phyloP scores from a whole-genome alignment of 2,329 filamentous ascomycete genomes.

The Colletotrichum sp. region DNA sequence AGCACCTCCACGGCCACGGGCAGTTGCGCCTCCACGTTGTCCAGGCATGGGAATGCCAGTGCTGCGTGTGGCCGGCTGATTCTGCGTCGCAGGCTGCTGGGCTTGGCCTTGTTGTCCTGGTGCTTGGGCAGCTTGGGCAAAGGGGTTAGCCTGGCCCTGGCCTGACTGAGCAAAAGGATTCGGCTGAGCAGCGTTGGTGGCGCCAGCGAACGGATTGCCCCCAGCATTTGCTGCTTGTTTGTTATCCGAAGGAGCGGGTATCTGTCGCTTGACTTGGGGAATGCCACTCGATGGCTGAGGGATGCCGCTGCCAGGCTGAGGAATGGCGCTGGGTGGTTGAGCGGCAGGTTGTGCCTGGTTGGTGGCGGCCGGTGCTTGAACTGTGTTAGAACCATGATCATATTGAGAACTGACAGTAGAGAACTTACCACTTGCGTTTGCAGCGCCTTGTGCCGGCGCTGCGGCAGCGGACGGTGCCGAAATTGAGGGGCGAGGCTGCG shows the following conservation, averaged over 20 bases:
- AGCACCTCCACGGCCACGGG: constrained; percentile 42
- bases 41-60: constrained; percentile 44
- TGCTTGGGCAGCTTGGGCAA: constrained; percentile 1
- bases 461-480: background rate
- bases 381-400: background rate
- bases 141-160: constrained; percentile 12
- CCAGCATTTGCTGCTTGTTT: background rate
- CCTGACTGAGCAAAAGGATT: constrained; percentile 3
- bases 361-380: background rate
- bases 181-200: background rate
- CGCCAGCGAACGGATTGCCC: constrained; percentile 14
- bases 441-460: constrained; percentile 20
- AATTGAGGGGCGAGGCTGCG: constrained; percentile 13
- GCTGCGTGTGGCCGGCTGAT: constrained; percentile 16
- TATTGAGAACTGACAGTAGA: constrained; percentile 6
- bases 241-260: background rate
- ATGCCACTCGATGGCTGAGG: constrained; percentile 1
- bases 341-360: background rate
- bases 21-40: constrained; percentile 34
- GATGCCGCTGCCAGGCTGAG: background rate
- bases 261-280: constrained; percentile 13
- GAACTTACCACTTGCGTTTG: constrained; percentile 17
- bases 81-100: constrained; percentile 2
- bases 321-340: background rate
- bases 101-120: constrained; percentile 4